Evolutionary conservation across 2,329 filamentous ascomycete species (phyloP).

Genomic region (Colletotrichum sp.): DNA sequence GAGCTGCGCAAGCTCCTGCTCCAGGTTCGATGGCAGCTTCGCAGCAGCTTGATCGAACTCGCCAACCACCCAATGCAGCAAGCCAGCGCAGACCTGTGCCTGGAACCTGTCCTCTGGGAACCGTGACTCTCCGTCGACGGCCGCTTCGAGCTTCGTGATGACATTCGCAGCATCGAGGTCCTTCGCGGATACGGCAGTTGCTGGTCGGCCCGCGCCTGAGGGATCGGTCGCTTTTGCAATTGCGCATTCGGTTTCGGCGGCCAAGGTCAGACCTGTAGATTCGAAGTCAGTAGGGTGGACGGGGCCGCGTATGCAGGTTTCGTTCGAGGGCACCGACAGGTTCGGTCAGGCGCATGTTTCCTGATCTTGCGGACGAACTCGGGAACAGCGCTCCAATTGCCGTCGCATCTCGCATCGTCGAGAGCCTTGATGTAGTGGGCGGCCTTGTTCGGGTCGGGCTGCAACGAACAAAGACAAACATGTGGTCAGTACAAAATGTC

Average conservation of each 20-base stretch:
- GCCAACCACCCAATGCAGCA: constrained; percentile 80
- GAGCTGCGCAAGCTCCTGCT: constrained; percentile 57
- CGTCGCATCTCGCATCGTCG: constrained; percentile 86
- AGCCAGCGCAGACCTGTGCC: constrained; percentile 82
- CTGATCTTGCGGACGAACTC: constrained; percentile 92
- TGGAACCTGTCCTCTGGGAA: constrained; percentile 71
- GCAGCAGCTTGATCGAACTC: constrained; percentile 69
- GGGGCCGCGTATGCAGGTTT: neutral
- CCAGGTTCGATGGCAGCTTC: constrained; percentile 68
- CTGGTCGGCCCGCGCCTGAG: constrained; percentile 39
- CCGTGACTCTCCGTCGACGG: constrained; percentile 62
- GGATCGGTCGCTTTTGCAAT: constrained; percentile 62
- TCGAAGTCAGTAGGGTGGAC: constrained; percentile 21
- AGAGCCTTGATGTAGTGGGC: constrained; percentile 81
- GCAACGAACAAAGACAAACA: constrained; percentile 1
- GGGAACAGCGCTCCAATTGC: constrained; percentile 83
- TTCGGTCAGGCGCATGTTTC: constrained; percentile 87
- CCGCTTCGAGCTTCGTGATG: constrained; percentile 56
- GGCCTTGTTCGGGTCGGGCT: constrained; percentile 66
- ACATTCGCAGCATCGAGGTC: constrained; percentile 51
- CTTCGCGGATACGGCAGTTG: constrained; percentile 45
- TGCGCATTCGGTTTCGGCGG: constrained; percentile 72
- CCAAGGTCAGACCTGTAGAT: constrained; percentile 67
- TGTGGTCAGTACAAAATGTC: constrained; percentile 1
- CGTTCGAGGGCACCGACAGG: constrained; percentile 65